These are phyloP conservation scores for Turnera subulata DNA, from an alignment of 345 rosid species.

Conservation along the genomic window DNA sequence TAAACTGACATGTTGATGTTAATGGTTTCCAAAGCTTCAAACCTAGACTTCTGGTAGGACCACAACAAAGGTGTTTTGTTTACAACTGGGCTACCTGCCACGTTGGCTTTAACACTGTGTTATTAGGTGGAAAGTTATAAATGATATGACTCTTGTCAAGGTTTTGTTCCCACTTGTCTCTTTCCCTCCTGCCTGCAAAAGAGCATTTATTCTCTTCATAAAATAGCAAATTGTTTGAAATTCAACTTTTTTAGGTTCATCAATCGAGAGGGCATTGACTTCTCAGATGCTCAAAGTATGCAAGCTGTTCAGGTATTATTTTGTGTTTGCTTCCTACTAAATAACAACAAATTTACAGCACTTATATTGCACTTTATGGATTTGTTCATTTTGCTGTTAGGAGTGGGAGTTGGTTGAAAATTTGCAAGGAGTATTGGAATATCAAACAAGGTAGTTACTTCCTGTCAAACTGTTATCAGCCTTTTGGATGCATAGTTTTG, in stretches of 20 bases:
- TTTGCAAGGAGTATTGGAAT: conserved; percentile 76
- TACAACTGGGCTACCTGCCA: neutral
- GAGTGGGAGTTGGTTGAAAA: conserved; percentile 95
- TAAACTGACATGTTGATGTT: no score
- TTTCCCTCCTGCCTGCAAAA: no score
- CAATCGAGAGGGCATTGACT: conserved; percentile 88
- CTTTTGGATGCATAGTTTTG: neutral
- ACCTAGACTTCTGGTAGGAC: neutral
- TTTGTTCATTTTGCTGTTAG: conserved; percentile 29
- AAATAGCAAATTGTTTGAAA: no score
- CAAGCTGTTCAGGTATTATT: conserved; percentile 82
- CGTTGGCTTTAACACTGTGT: neutral
- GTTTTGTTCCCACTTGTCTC: no score
- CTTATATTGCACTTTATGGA: conserved; percentile 3
- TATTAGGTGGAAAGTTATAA: no score
- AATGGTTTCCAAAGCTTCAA: neutral
- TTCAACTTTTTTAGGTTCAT: conserved; percentile 45
- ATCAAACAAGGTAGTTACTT: conserved; percentile 65
- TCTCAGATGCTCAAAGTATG: conserved; percentile 91
- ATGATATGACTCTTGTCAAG: no score
- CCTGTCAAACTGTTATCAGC: neutral
- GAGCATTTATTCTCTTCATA: no score
- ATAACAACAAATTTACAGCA: neutral
- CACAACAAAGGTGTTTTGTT: neutral
- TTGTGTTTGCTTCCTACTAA: conserved; percentile 1